These are phyloP conservation scores for Saccharomycopsis fibuligera DNA, from an alignment of 805 yeast species.

Conservation along the genomic window DNA sequence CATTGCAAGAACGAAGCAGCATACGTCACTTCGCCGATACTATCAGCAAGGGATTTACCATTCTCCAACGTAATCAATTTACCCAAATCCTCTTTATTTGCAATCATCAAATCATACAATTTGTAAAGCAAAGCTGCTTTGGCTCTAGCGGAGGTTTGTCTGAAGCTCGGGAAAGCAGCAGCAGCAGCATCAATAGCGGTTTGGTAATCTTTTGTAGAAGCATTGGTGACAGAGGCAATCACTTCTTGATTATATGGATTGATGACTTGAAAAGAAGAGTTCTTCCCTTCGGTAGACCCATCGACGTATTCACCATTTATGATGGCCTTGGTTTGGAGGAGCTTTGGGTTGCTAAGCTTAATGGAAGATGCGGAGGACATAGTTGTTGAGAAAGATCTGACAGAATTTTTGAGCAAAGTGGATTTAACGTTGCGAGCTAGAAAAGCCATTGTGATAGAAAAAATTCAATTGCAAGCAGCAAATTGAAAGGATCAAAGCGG, in stretches of 20 bases:
- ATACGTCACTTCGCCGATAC: slow-evolving; percentile 61
- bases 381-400: background rate
- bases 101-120: slow-evolving; percentile 47
- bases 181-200: slow-evolving; percentile 52
- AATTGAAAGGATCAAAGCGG: too few species aligned
- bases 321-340: slow-evolving; percentile 53
- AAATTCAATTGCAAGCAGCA: too few species aligned
- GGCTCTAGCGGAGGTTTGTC: slow-evolving; percentile 47
- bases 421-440: background rate
- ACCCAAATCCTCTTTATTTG: slow-evolving; percentile 61
- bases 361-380: slow-evolving; percentile 27
- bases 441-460: background rate
- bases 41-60: slow-evolving; percentile 67
- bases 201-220: slow-evolving; percentile 39
- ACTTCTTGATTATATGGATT: slow-evolving; percentile 63
- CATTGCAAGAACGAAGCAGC: slow-evolving; percentile 71
- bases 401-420: background rate
- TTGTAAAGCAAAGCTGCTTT: slow-evolving; percentile 47
- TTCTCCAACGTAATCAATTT: slow-evolving; percentile 59
- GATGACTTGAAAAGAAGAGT: slow-evolving; percentile 45
- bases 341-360: slow-evolving; percentile 38
- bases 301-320: slow-evolving; percentile 72
- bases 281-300: slow-evolving; percentile 30
- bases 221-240: slow-evolving; percentile 49
- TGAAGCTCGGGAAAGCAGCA: slow-evolving; percentile 46